Evolutionary conservation across 2,329 filamentous ascomycete species (phyloP), one percentile per base, ranked within the genome.

Genomic region (Pestalotiopsis sp.): DNA sequence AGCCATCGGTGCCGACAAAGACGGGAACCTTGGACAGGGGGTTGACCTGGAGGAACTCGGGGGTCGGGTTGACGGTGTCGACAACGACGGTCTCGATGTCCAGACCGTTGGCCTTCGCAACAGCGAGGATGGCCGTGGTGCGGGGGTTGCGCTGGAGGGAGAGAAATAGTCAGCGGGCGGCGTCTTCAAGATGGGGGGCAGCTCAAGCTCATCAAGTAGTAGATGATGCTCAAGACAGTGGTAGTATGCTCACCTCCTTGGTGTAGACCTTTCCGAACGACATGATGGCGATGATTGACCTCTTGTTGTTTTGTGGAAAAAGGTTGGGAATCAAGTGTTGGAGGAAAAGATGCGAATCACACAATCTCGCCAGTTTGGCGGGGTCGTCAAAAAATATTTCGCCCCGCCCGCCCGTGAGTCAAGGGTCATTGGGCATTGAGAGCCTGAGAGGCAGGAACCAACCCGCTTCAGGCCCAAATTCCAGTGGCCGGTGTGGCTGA

Each of bases 191-290:
- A 52, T n/a, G n/a, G n/a, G 27, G 12, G 13, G 17, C 27, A 11
- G n/a, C 13, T n/a, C 25, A 13, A 14, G 17, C 14, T 61, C 23
- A 12, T n/a, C 31, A 27, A 62, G 59, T 13, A 62, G 59, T 13
- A 62, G 13, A 39, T 62, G 17, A 14, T 11, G n/a, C 45, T 45
- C 41, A 6, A 45, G 41, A 45, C 41, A 52, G 14, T 52, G n/a
- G 2, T 52, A 3, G 1, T 52, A 3, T 69, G 69, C 74, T 74
- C 91, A 97, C 95, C 86, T 89, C 82, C 83, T 89, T 90, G 82
- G 92, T 93, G 90, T 96, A 98, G 80, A 99, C 90, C 88, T 97
- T 99, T 87, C 96, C 96, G 90, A 99, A 98, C 82, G 93, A 88
- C 92, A 97, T 97, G 83, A 89, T 93, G 86, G 82, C 79, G 52